A percentile compares a stretch with the other conserved stretches of the same genome.
Evolutionary conservation across 176 grass and related monocot species (phyloP).

Genomic region (Thinopyrum elongatum): DNA sequence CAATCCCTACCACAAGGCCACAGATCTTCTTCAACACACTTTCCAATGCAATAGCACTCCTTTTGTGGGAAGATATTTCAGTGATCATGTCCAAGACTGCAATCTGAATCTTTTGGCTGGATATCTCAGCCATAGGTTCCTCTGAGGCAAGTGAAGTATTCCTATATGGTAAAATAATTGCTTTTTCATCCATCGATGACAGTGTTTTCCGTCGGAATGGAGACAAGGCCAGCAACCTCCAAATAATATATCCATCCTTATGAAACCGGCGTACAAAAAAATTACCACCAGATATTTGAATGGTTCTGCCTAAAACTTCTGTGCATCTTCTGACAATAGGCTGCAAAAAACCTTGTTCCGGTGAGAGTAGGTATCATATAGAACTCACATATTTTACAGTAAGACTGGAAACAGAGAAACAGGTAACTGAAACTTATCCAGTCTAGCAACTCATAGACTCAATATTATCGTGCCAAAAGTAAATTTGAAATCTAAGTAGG

Average conservation of each 20-base stretch:
- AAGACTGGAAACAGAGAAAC: constrained; percentile 21
- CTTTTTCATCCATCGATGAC: constrained; percentile 47
- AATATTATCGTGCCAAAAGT: not conserved
- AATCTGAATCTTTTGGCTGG: constrained; percentile 84
- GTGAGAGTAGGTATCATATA: constrained; percentile 32
- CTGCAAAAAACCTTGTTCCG: constrained; percentile 41
- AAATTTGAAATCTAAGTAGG: not conserved
- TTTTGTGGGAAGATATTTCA: constrained; percentile 59
- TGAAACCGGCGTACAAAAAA: constrained; percentile 91
- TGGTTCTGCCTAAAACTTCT: constrained; percentile 55
- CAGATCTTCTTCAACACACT: constrained; percentile 76
- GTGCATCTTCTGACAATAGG: constrained; percentile 79
- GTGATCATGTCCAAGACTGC: constrained; percentile 81
- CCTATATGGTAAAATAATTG: constrained; percentile 84
- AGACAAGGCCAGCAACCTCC: constrained; percentile 68
- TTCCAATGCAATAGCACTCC: constrained; percentile 65
- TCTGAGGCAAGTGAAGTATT: constrained; percentile 49
- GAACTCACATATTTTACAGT: constrained; percentile 8
- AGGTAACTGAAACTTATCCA: not conserved
- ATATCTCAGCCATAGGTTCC: constrained; percentile 87
- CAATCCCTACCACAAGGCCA: constrained; percentile 88
- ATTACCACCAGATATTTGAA: constrained; percentile 74
- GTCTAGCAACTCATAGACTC: not conserved
- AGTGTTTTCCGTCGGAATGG: constrained; percentile 63
- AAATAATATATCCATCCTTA: constrained; percentile 76